phyloP scores from a whole-genome alignment of 768 basidiomycete species.

The Dioszegia aurantiaca region DNA sequence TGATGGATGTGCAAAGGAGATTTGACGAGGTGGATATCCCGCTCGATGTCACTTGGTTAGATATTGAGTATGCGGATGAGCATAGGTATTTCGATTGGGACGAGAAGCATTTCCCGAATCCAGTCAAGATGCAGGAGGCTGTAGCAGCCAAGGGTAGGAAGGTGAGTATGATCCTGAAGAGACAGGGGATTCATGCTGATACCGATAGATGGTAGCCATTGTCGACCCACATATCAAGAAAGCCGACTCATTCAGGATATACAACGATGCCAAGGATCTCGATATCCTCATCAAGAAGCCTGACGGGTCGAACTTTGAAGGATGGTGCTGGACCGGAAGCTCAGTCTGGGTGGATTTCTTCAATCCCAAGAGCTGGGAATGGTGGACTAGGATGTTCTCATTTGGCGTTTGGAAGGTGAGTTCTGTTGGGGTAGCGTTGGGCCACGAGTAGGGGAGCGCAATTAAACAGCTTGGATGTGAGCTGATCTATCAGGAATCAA shows the following conservation, averaged over 20 bases:
- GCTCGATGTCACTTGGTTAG: slow-evolving; percentile 94
- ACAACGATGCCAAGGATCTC: slow-evolving; percentile 76
- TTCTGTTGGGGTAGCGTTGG: background rate
- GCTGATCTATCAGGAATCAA: slow-evolving; percentile 56
- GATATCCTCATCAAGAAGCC: slow-evolving; percentile 76
- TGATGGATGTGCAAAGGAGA: slow-evolving; percentile 74
- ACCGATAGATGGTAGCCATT: slow-evolving; percentile 86
- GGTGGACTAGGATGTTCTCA: slow-evolving; percentile 86
- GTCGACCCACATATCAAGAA: slow-evolving; percentile 95
- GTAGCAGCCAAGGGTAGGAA: slow-evolving; percentile 81
- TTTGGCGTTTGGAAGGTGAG: slow-evolving; percentile 57
- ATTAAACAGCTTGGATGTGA: too few relatives aligned
- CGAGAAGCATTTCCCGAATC: slow-evolving; percentile 84
- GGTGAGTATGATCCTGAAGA: slow-evolving; percentile 56
- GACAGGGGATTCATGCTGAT: background rate
- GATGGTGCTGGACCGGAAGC: slow-evolving; percentile 98
- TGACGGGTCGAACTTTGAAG: slow-evolving; percentile 75
- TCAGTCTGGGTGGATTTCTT: slow-evolving; percentile 98
- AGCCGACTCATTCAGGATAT: slow-evolving; percentile 71
- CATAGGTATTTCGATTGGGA: slow-evolving; percentile 99
- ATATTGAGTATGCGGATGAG: slow-evolving; percentile 90
- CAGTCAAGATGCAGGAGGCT: slow-evolving; percentile 85
- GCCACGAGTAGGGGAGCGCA: background rate
- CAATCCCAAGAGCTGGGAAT: slow-evolving; percentile 81
- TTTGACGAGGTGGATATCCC: slow-evolving; percentile 96